phyloP scores from a whole-genome alignment of 331 rosid genomes.

The Phaseolus coccineus region DNA sequence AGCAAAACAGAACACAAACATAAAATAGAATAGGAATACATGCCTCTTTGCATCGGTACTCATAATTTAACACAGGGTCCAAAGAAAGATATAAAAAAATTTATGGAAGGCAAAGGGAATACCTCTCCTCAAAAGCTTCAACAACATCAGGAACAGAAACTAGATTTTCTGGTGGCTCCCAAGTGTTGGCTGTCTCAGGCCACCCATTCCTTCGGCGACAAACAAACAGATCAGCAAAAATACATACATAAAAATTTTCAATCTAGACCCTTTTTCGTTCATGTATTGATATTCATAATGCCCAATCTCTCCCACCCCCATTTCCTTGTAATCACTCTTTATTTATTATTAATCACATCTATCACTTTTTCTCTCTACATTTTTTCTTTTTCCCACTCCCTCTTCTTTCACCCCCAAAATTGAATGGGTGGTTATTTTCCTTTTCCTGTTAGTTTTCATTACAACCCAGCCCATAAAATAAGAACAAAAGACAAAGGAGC shows the following conservation, averaged over 20 bases:
- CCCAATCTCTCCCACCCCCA: neutral
- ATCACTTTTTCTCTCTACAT: neutral
- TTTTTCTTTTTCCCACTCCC: too few species aligned
- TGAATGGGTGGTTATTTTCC: neutral
- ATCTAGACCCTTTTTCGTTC: neutral
- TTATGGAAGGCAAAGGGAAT: conserved; percentile 31
- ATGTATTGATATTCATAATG: neutral
- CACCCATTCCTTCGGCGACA: conserved; percentile 71
- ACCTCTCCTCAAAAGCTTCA: conserved; percentile 87
- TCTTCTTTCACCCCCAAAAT: neutral
- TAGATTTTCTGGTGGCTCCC: conserved; percentile 95
- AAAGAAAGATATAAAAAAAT: neutral
- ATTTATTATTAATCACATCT: neutral
- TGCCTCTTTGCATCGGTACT: neutral
- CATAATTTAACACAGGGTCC: conserved; percentile 17
- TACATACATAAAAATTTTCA: neutral
- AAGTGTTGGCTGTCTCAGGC: conserved; percentile 91
- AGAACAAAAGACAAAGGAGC: conserved; percentile 4
- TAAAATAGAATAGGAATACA: conserved; percentile 3
- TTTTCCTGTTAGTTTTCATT: neutral
- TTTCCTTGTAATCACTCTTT: neutral
- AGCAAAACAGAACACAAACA: conserved; percentile 15
- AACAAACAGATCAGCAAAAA: conserved; percentile 17
- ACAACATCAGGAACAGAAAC: conserved; percentile 70
- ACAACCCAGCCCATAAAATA: conserved; percentile 8